These are phyloP conservation scores for Diaporthe aspalathi DNA, from an alignment of 2,329 filamentous ascomycete species.

Conservation along the genomic window DNA sequence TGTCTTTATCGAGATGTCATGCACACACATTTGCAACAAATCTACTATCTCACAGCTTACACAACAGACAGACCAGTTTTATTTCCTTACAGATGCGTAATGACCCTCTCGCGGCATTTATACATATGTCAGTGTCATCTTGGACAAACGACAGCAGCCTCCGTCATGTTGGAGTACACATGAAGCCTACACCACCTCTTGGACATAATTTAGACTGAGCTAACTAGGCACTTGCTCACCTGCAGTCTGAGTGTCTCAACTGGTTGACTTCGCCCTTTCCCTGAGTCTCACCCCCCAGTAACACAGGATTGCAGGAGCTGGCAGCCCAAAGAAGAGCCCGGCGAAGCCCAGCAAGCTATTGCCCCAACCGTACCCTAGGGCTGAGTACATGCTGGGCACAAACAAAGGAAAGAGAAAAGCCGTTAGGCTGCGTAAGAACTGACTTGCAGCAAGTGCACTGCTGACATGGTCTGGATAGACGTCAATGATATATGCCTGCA, in stretches of 20 bases:
- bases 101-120: too few species aligned
- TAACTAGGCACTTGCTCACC: too few species aligned
- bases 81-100: too few species aligned
- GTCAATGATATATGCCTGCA: constrained; percentile 56
- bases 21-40: too few species aligned
- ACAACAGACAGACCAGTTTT: too few species aligned
- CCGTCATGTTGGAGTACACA: too few species aligned
- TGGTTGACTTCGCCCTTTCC: neutral
- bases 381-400: constrained; percentile 54
- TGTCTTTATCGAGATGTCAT: too few species aligned
- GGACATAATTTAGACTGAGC: neutral
- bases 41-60: too few species aligned
- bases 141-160: too few species aligned
- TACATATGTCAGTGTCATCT: too few species aligned
- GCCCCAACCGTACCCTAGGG: constrained; percentile 53
- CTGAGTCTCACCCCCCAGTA: constrained; percentile 50
- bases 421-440: constrained; percentile 57
- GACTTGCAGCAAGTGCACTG: constrained; percentile 58
- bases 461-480: constrained; percentile 59
- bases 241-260: neutral
- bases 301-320: constrained; percentile 55
- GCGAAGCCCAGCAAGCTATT: constrained; percentile 53
- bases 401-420: constrained; percentile 64
- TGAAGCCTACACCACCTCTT: neutral
- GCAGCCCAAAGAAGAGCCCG: constrained; percentile 50